Evolutionary conservation across 2,329 filamentous ascomycete species (phyloP).

Genomic region (Xylariaceae sp.): DNA sequence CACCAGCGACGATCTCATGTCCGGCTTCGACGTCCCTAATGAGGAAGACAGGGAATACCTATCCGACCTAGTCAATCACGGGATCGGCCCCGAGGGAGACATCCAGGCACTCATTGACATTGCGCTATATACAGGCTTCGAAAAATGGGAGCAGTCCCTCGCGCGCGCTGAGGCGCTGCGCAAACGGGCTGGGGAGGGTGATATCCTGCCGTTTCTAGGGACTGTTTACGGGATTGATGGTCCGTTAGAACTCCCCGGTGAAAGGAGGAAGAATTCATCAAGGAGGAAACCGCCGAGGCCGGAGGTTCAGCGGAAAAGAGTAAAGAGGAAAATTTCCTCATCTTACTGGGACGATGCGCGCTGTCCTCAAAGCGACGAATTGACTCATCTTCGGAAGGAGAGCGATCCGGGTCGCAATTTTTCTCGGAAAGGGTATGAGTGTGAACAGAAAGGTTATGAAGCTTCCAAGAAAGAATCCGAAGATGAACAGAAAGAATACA

Average conservation of each 20-base stretch:
- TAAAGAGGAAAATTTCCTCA: slow-evolving; percentile 16
- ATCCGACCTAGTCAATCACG: slow-evolving; percentile 23
- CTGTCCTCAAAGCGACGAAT: background rate
- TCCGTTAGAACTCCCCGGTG: background rate
- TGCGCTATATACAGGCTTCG: slow-evolving; percentile 31
- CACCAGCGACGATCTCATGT: slow-evolving; percentile 29
- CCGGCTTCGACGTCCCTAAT: slow-evolving; percentile 31
- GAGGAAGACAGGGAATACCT: slow-evolving; percentile 29
- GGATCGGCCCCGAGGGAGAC: slow-evolving; percentile 24
- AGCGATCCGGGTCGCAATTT: too few species aligned
- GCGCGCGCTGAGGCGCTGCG: slow-evolving; percentile 30
- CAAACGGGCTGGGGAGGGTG: slow-evolving; percentile 22
- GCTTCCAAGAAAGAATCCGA: too few species aligned
- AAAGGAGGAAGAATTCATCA: slow-evolving; percentile 4
- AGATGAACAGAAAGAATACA: too few species aligned
- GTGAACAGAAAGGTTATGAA: too few species aligned
- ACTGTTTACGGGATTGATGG: background rate
- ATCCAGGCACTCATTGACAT: slow-evolving; percentile 26
- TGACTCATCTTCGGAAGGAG: too few species aligned
- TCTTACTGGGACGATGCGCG: slow-evolving; percentile 21
- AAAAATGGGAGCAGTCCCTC: slow-evolving; percentile 34
- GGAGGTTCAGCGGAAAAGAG: slow-evolving; percentile 8
- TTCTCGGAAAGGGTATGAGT: too few species aligned
- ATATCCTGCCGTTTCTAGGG: slow-evolving; percentile 26
- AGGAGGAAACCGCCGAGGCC: background rate